Conservation (phyloP, 768 basidiomycete species). For the Phanerochaete sordida region DNA sequence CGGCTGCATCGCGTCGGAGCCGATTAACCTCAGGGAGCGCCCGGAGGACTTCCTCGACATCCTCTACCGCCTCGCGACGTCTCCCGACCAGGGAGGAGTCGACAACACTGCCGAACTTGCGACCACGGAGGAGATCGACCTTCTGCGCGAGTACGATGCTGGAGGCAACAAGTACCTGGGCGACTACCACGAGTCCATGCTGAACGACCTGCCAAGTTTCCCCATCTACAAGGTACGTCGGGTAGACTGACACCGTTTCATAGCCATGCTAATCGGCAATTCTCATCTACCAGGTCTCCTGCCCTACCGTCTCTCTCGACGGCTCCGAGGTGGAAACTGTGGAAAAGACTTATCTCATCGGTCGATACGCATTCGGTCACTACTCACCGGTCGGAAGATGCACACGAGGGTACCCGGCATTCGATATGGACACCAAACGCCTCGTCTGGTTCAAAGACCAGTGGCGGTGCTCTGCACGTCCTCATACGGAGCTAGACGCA, state of each 20-base stretch:
- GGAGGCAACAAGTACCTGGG: not conserved
- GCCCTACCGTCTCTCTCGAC: not conserved
- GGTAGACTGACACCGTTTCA: no score
- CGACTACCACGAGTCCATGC: not conserved
- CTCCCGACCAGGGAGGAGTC: not conserved
- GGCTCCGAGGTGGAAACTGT: not conserved
- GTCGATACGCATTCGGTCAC: not conserved
- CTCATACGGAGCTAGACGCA: not conserved
- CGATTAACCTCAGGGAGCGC: not conserved
- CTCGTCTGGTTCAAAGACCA: not conserved
- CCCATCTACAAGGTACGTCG: not conserved
- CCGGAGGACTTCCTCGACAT: not conserved
- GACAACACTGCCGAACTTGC: not conserved
- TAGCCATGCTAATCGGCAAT: not conserved
- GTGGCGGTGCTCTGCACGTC: not conserved
- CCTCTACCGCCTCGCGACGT: not conserved
- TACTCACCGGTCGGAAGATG: not conserved
- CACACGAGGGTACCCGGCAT: not conserved
- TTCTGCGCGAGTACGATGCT: not conserved
- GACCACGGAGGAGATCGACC: not conserved
- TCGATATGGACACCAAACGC: not conserved
- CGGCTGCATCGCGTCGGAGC: not conserved
- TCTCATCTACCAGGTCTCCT: not conserved
- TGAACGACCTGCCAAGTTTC: not conserved
- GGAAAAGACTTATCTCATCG: not conserved